Evolutionary conservation across 139 green algal species (phyloP).

Genomic region (Eudorina sp.): DNA sequence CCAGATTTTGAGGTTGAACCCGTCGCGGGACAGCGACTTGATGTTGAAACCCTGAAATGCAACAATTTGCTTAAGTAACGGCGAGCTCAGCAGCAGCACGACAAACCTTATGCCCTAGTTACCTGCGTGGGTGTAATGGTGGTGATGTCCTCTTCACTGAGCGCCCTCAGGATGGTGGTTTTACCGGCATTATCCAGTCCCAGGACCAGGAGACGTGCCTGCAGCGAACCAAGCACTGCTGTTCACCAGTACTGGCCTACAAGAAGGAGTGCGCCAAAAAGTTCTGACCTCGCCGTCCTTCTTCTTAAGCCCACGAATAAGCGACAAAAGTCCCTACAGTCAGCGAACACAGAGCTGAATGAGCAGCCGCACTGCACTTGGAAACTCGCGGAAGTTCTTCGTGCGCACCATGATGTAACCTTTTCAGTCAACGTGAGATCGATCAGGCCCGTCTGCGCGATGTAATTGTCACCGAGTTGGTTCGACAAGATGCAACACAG

Average conservation of each 20-base stretch:
- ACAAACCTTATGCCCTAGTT: not conserved
- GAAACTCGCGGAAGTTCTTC: too few species aligned
- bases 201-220: slow-evolving; percentile 86
- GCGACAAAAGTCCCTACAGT: slow-evolving; percentile 71
- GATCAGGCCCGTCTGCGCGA: too few species aligned
- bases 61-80: not conserved
- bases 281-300: slow-evolving; percentile 73
- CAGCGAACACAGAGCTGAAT: not conserved
- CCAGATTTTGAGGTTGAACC: slow-evolving; percentile 92
- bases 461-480: too few species aligned
- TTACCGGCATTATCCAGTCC: slow-evolving; percentile 90
- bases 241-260: too few species aligned
- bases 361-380: too few species aligned
- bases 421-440: too few species aligned
- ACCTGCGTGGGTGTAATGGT: slow-evolving; percentile 85
- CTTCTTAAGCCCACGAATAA: slow-evolving; percentile 75
- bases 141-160: slow-evolving; percentile 87
- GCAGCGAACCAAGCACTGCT: slow-evolving; percentile 10
- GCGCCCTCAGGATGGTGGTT: slow-evolving; percentile 86
- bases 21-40: slow-evolving; percentile 83
- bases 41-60: slow-evolving; percentile 89
- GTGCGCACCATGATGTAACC: too few species aligned
- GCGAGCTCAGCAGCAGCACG: not conserved
- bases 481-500: too few species aligned
- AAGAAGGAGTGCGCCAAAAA: not conserved